Evolutionary conservation across 495 filamentous ascomycete genomes (phyloP).

Genomic region (Darksidea phi): DNA sequence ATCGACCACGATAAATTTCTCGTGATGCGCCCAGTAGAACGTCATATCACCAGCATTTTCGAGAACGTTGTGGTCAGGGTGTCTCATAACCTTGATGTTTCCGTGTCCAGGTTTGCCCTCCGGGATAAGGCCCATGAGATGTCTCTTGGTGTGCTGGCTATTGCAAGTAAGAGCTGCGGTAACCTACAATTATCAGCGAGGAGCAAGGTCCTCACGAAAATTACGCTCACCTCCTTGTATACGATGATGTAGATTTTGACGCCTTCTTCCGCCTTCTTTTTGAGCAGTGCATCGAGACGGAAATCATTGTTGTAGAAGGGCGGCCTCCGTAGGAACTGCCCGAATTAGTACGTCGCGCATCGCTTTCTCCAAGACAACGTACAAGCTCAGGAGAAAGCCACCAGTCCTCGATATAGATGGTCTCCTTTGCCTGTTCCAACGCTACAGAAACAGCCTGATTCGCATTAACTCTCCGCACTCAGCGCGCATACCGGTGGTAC

Average conservation of each 20-base stretch:
- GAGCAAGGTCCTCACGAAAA: conserved; percentile 28
- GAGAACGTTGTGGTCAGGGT: conserved; percentile 92
- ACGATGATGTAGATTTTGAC: conserved; percentile 94
- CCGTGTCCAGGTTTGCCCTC: conserved; percentile 74
- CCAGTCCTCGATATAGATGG: conserved; percentile 96
- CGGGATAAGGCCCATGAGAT: conserved; percentile 72
- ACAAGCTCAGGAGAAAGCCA: conserved; percentile 87
- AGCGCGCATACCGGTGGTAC: conserved; percentile 34
- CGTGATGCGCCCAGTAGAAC: conserved; percentile 97
- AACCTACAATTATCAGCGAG: conserved; percentile 42
- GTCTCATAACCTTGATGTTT: conserved; percentile 86
- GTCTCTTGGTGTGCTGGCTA: conserved; percentile 87
- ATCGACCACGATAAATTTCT: conserved; percentile 94
- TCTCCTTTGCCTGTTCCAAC: conserved; percentile 81
- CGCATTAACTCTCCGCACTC: not conserved
- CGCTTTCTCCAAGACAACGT: not conserved
- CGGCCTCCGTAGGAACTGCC: conserved; percentile 75
- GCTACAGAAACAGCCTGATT: conserved; percentile 71
- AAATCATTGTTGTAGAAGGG: conserved; percentile 79
- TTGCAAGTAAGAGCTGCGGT: conserved; percentile 86
- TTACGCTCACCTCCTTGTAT: conserved; percentile 66
- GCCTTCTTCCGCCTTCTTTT: conserved; percentile 82
- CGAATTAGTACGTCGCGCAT: not conserved
- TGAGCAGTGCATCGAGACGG: conserved; percentile 82
- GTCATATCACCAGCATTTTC: conserved; percentile 96